phyloP scores from a whole-genome alignment of 441 rosid genomes.

The Geranium incanum region DNA sequence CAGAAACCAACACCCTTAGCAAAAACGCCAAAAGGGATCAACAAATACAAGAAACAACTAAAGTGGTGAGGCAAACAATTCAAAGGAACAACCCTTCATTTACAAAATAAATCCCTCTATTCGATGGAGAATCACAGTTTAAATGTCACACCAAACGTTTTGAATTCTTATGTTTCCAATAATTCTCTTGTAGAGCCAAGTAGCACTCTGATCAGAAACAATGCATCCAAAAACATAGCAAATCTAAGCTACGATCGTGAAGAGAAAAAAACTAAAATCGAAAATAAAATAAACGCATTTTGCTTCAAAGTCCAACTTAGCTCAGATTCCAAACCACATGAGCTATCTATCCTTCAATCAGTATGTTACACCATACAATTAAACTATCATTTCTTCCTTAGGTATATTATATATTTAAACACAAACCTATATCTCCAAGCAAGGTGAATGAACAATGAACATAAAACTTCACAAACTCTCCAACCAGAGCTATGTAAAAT shows the following conservation, averaged over 20 bases:
- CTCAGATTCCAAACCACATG: background rate
- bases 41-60: background rate
- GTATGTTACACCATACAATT: background rate
- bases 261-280: background rate
- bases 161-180: background rate
- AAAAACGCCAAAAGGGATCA: background rate
- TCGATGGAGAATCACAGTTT: background rate
- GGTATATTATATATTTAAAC: background rate
- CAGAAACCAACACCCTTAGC: background rate
- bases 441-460: background rate
- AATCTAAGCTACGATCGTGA: background rate
- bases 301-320: background rate
- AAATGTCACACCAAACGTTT: background rate
- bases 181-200: background rate
- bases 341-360: background rate
- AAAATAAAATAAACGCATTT: background rate
- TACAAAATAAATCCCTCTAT: background rate
- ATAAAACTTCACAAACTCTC: background rate
- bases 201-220: background rate
- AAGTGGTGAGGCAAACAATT: background rate
- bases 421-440: background rate
- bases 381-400: background rate
- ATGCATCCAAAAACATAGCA: background rate
- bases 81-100: background rate
- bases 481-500: background rate